Conservation (phyloP, 108 stramenopile genomes). For the Discostella stelligeroides region DNA sequence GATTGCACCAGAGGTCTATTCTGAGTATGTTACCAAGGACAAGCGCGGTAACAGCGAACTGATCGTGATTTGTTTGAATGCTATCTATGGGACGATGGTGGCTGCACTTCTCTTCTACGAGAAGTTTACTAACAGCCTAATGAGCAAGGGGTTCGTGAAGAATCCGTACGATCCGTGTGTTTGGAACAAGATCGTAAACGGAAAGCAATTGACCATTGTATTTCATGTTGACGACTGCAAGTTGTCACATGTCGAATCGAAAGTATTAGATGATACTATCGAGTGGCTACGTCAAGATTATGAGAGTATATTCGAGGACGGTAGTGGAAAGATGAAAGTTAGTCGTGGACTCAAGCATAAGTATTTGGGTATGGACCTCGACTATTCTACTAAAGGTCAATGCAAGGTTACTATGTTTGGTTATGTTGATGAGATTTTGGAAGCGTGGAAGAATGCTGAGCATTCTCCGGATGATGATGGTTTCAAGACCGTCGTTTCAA, state of each 20-base stretch:
- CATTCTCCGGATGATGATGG: no score
- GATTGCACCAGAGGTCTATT: conserved; percentile 5
- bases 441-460: no score
- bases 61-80: neutral
- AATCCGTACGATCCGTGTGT: conserved; percentile 62
- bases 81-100: neutral
- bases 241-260: neutral
- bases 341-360: neutral
- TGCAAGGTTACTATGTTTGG: neutral
- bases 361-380: conserved; percentile 8
- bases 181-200: conserved; percentile 39
- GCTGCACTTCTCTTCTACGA: neutral
- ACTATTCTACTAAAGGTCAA: neutral
- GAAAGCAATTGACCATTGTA: conserved; percentile 38
- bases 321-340: conserved; percentile 10
- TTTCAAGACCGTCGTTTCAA: no score
- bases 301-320: neutral
- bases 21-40: neutral
- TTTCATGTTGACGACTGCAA: neutral
- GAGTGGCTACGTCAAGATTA: neutral
- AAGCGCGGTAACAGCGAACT: conserved; percentile 3
- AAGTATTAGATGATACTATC: neutral
- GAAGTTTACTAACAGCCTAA: conserved; percentile 18
- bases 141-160: conserved; percentile 32
- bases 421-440: conserved; percentile 13